Percentiles rank a stretch among this genome's conserved stretches.
phyloP scores from a whole-genome alignment of 352 stramenopile species.

The Phytopythium montanum region DNA sequence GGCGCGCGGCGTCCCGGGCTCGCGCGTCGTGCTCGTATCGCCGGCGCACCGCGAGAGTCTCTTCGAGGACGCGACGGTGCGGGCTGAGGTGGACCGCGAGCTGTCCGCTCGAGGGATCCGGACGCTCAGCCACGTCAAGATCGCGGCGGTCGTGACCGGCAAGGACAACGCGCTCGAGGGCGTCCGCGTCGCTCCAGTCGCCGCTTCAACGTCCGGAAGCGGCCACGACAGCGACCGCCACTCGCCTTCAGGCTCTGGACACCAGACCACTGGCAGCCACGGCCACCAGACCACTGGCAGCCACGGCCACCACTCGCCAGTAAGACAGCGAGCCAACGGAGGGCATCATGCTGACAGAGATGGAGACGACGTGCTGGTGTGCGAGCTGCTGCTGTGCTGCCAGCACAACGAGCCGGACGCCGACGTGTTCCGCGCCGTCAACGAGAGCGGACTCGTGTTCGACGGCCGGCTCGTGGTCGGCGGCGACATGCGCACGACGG shows the following conservation, averaged over 20 bases:
- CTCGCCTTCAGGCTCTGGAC: neutral
- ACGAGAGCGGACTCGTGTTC: constrained; percentile 90
- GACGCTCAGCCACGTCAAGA: constrained; percentile 45
- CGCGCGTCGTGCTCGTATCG: constrained; percentile 56
- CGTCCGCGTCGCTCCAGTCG: constrained; percentile 27
- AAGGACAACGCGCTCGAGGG: constrained; percentile 38
- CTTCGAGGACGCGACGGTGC: constrained; percentile 60
- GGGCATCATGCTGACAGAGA: neutral
- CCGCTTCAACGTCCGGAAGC: neutral
- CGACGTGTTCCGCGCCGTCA: constrained; percentile 88
- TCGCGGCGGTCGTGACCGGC: constrained; percentile 31
- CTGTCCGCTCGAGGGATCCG: constrained; percentile 30
- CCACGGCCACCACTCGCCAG: neutral
- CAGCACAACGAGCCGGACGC: constrained; percentile 83
- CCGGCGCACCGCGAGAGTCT: constrained; percentile 28
- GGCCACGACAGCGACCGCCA: constrained; percentile 2
- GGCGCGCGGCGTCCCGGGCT: constrained; percentile 28
- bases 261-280: neutral
- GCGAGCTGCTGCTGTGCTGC: constrained; percentile 78
- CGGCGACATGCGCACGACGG: constrained; percentile 79
- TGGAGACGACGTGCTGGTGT: constrained; percentile 29
- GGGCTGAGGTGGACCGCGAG: constrained; percentile 56
- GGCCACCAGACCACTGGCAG: too few species aligned
- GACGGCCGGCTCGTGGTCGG: constrained; percentile 90
- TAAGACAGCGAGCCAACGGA: neutral